Conservation (phyloP, 441 rosid species). For the Eutrema salsugineum region DNA sequence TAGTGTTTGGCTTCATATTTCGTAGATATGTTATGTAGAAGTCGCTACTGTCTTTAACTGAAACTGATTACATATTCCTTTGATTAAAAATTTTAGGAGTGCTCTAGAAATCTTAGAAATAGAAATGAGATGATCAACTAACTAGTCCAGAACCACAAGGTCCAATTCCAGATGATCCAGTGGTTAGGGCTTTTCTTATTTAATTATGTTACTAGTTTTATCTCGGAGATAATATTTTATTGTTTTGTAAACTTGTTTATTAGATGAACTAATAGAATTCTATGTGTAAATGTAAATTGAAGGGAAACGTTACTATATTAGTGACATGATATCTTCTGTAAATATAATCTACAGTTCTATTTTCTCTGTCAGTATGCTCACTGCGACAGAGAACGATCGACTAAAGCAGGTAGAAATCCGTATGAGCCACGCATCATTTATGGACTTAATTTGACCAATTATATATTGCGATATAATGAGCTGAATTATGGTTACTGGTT, state of each 20-base stretch:
- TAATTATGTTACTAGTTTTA: too few species aligned
- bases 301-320: not conserved
- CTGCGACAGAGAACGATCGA: not conserved
- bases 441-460: not conserved
- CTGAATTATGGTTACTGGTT: not conserved
- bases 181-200: not conserved
- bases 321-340: not conserved
- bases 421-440: not conserved
- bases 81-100: slow-evolving; percentile 32
- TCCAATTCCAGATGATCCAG: slow-evolving; percentile 21
- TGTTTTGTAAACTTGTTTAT: too few species aligned
- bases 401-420: not conserved
- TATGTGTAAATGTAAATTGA: not conserved
- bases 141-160: slow-evolving; percentile 5
- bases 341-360: not conserved
- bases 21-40: not conserved
- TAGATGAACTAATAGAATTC: too few species aligned
- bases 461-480: not conserved
- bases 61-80: not conserved
- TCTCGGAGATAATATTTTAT: too few species aligned
- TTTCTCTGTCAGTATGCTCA: not conserved
- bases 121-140: slow-evolving; percentile 43
- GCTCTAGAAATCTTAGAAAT: slow-evolving; percentile 71
- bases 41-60: not conserved
- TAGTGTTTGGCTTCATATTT: not conserved